phyloP scores from a whole-genome alignment of 192 early-diverging fungal species.

The Podila epicladia region DNA sequence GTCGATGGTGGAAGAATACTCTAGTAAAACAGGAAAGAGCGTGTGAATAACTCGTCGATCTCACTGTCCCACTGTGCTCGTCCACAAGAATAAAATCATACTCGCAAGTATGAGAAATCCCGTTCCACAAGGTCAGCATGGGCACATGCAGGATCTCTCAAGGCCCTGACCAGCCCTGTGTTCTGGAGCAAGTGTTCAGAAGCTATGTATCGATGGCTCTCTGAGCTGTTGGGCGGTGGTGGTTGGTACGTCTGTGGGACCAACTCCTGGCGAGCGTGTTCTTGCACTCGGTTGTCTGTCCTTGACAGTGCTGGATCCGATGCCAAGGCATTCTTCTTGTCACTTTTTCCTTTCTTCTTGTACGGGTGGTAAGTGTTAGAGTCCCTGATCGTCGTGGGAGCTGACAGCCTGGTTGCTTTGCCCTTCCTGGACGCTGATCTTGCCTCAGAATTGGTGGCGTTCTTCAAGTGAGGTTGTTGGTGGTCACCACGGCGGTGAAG shows the following conservation, averaged over 20 bases:
- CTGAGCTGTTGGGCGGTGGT: neutral
- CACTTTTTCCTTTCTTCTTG: too few relatives aligned
- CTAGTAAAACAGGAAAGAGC: neutral
- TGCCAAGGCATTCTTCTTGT: too few relatives aligned
- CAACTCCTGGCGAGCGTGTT: neutral
- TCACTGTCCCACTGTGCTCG: too few relatives aligned
- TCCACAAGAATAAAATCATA: neutral
- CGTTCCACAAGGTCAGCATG: slow-evolving; percentile 16
- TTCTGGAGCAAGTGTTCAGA: slow-evolving; percentile 25
- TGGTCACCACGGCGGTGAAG: slow-evolving; percentile 1
- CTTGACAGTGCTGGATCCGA: too few relatives aligned
- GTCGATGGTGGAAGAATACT: neutral
- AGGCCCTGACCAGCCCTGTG: slow-evolving; percentile 9
- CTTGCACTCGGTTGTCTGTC: neutral
- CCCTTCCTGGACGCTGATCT: too few relatives aligned
- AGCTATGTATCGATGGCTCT: slow-evolving; percentile 14
- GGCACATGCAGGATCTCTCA: slow-evolving; percentile 4
- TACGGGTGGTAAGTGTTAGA: too few relatives aligned
- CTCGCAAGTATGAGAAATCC: slow-evolving; percentile 28
- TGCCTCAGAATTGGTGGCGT: too few relatives aligned
- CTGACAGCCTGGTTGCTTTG: too few relatives aligned
- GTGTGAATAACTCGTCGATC: neutral
- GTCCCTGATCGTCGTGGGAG: too few relatives aligned
- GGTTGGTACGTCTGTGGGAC: slow-evolving; percentile 1
- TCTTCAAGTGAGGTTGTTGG: neutral